Conservation (phyloP, 805 yeast genomes). For the Pichia thaimueangensis region DNA sequence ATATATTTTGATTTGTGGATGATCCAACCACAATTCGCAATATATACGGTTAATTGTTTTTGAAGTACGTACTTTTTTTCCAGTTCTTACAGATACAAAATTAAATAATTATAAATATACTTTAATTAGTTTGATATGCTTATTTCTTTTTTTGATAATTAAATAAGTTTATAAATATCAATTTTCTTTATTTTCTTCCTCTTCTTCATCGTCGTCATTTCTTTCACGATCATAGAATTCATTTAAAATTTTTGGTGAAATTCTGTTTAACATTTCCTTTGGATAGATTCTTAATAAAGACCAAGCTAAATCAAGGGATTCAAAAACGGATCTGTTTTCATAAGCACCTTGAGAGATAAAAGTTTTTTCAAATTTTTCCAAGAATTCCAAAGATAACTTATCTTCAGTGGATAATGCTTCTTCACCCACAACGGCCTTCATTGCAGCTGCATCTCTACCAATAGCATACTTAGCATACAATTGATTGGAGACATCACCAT, state of each 20-base stretch:
- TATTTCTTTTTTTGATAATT: no score
- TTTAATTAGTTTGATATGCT: no score
- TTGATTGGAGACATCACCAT: constrained; percentile 98
- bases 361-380: constrained; percentile 95
- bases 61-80: no score
- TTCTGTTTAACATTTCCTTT: constrained; percentile 96
- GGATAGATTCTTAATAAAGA: constrained; percentile 96
- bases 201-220: constrained; percentile 34
- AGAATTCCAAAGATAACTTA: constrained; percentile 92
- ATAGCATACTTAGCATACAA: constrained; percentile 98
- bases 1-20: no score
- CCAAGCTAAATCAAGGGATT: constrained; percentile 98
- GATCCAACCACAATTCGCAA: no score
- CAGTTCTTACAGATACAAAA: not conserved
- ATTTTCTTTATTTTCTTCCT: constrained; percentile 9
- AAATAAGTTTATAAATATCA: no score
- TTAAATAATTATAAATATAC: no score
- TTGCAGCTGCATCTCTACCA: constrained; percentile 99
- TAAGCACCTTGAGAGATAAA: constrained; percentile 96
- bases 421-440: constrained; percentile 99
- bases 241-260: constrained; percentile 91
- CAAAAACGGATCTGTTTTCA: constrained; percentile 90
- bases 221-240: constrained; percentile 93
- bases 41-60: no score
- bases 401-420: constrained; percentile 98